Percentiles rank a stretch among this genome's conserved stretches.
Conservation (phyloP, 1,284 basidiomycete species). For the Ganoderma boninense region DNA sequence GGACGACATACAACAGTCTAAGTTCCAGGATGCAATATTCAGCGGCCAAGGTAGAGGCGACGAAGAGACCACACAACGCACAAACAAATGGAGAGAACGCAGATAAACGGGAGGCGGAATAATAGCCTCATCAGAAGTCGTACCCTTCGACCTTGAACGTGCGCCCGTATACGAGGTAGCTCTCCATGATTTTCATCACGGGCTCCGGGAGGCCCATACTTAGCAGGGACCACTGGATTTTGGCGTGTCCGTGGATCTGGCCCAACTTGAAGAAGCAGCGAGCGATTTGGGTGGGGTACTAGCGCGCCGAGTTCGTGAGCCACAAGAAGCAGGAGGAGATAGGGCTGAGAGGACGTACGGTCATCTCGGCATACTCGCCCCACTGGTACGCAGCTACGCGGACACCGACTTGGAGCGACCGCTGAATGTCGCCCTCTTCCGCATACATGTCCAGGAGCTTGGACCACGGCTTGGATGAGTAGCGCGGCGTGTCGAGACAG, state of each 20-base stretch:
- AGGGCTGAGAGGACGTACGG: constrained; percentile 55
- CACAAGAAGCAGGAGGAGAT: too few species aligned
- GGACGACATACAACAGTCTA: constrained; percentile 28
- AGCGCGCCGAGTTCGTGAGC: not conserved
- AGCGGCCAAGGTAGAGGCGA: not conserved
- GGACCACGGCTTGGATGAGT: constrained; percentile 91
- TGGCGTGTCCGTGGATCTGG: constrained; percentile 92
- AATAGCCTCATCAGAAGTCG: constrained; percentile 60
- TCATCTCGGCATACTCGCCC: constrained; percentile 86
- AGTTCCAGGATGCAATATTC: constrained; percentile 11
- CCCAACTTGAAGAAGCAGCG: constrained; percentile 93
- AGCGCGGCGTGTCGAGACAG: constrained; percentile 87
- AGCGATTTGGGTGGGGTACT: constrained; percentile 94
- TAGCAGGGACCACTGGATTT: constrained; percentile 92
- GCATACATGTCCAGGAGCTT: constrained; percentile 95
- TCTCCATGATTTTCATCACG: constrained; percentile 88
- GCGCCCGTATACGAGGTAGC: constrained; percentile 83
- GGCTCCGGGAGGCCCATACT: constrained; percentile 92
- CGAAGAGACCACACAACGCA: not conserved
- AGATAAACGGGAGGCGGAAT: not conserved
- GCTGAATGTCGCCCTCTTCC: constrained; percentile 91
- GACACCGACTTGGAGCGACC: constrained; percentile 91
- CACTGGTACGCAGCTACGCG: constrained; percentile 93
- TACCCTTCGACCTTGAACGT: constrained; percentile 84
- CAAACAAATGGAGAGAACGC: not conserved